Base-by-base conservation (phyloP, 768 basidiomycete genomes). In the Calvatia gigantea region DNA sequence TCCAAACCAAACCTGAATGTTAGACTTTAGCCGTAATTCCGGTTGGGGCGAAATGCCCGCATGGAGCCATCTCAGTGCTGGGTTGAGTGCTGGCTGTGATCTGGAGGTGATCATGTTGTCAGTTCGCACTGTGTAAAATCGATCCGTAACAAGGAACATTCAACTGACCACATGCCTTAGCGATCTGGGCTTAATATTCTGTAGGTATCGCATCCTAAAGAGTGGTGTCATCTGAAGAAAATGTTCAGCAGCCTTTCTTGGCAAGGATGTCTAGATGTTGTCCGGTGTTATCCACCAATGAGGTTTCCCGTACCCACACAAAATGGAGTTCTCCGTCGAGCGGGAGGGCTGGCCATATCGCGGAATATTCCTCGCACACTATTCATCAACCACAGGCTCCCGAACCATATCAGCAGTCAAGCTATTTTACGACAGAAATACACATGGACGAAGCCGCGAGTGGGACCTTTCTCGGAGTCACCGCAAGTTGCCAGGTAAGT, bases 401-500 rank as follows among this genome's bases (percentile, higher is more conserved):
- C 23, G 41, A 53, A 37, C 28, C 41, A 23, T 23, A 39, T 11
- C 6, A 12, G 17, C 17, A n/a, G 15, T 32, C 33, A 2, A 31
- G 21, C n/a, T 32, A 45, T 45, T 54, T 54, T 54, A 54, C 43
- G 52, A 44, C n/a, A 39, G 21, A 39, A 39, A 42, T 11, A 15
- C 52, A 45, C 52, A 54, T 54, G 52, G 31, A 25, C 15, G 37
- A 27, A 27, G 12, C 11, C 25, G 8, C 39, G 15, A 29, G 51
- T 17, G 28, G 17, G 37, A 15, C 29, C 21, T 21, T 42, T 15
- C 9, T 29, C 23, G n/a, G 8, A 51, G 37, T 27, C 17, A 33
- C 28, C 51, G 51, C 29, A 17, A 49, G 54, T 56, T 56, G 46
- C 54, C 46, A 47, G 49, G 54, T 49, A 42, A 42, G 6, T 19